A percentile compares a stretch with the other conserved stretches of the same genome.
These are phyloP conservation scores for Plasmodium knowlesi DNA, from an alignment of 169 alveolate species.

Conservation along the genomic window DNA sequence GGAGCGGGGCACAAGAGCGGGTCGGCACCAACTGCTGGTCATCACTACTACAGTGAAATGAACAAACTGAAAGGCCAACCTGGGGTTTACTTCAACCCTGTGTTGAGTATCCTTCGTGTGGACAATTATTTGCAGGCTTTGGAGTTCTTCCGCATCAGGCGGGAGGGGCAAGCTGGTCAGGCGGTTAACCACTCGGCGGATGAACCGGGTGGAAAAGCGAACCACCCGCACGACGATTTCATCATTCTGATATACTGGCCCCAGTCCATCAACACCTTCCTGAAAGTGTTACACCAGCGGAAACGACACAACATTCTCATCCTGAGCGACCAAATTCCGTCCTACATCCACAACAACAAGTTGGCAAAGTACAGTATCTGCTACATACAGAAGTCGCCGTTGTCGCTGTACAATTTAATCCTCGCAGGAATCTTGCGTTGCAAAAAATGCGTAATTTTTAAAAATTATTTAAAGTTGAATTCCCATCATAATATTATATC, in stretches of 20 bases:
- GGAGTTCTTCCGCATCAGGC: slow-evolving; percentile 17
- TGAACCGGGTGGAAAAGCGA: background rate
- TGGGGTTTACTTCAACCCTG: slow-evolving; percentile 42
- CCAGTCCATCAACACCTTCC: slow-evolving; percentile 52
- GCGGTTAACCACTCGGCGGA: background rate
- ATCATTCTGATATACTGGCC: slow-evolving; percentile 64
- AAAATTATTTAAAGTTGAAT: slow-evolving; percentile 64
- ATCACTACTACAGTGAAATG: slow-evolving; percentile 11
- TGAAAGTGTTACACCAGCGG: slow-evolving; percentile 26
- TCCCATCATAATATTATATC: slow-evolving; percentile 62
- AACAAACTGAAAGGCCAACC: background rate
- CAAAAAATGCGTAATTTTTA: slow-evolving; percentile 61
- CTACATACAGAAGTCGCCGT: slow-evolving; percentile 72
- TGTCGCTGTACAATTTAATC: slow-evolving; percentile 24
- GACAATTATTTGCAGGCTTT: slow-evolving; percentile 63
- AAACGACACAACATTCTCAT: slow-evolving; percentile 45
- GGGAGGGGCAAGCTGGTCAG: background rate
- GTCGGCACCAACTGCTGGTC: background rate
- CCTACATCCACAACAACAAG: slow-evolving; percentile 55
- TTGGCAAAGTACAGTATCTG: slow-evolving; percentile 52
- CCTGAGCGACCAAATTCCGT: slow-evolving; percentile 69
- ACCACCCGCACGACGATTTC: background rate
- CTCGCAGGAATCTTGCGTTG: slow-evolving; percentile 57
- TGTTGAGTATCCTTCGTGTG: slow-evolving; percentile 53
- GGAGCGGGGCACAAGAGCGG: background rate